These are phyloP conservation scores for Strobilomyces confusus DNA, from an alignment of 768 basidiomycete species.

Conservation along the genomic window DNA sequence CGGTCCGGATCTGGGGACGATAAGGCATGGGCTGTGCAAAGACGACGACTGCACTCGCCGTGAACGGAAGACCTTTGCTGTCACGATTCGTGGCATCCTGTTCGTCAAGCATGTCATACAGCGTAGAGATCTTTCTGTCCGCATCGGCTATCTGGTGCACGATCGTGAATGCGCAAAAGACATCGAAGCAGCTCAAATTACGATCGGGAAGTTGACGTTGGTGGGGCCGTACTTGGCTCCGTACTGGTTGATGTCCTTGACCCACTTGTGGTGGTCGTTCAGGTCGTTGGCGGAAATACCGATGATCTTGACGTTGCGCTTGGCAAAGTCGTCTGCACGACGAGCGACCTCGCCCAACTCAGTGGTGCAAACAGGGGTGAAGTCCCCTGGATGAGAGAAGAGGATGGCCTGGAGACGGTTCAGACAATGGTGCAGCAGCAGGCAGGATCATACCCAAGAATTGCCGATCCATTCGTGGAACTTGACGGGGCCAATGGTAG, in stretches of 20 bases:
- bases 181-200: slow-evolving; percentile 24
- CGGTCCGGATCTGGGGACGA: not conserved
- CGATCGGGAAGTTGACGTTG: slow-evolving; percentile 88
- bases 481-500: slow-evolving; percentile 80
- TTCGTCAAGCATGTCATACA: slow-evolving; percentile 96
- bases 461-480: slow-evolving; percentile 92
- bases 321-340: slow-evolving; percentile 76
- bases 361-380: slow-evolving; percentile 94
- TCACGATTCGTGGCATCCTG: slow-evolving; percentile 91
- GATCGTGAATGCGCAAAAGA: slow-evolving; percentile 9
- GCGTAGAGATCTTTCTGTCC: slow-evolving; percentile 75
- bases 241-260: slow-evolving; percentile 79
- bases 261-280: slow-evolving; percentile 82
- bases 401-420: slow-evolving; percentile 60
- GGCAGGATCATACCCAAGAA: slow-evolving; percentile 62
- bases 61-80: slow-evolving; percentile 88
- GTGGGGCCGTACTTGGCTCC: slow-evolving; percentile 70
- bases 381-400: slow-evolving; percentile 94
- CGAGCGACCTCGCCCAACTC: slow-evolving; percentile 96
- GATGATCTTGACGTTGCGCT: slow-evolving; percentile 89
- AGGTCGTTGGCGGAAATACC: slow-evolving; percentile 92
- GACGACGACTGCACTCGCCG: slow-evolving; percentile 39
- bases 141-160: slow-evolving; percentile 78
- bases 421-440: slow-evolving; percentile 1
- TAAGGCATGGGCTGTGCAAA: not conserved